phyloP scores from a whole-genome alignment of 2,329 filamentous ascomycete genomes.

The Claviceps humidiphila region DNA sequence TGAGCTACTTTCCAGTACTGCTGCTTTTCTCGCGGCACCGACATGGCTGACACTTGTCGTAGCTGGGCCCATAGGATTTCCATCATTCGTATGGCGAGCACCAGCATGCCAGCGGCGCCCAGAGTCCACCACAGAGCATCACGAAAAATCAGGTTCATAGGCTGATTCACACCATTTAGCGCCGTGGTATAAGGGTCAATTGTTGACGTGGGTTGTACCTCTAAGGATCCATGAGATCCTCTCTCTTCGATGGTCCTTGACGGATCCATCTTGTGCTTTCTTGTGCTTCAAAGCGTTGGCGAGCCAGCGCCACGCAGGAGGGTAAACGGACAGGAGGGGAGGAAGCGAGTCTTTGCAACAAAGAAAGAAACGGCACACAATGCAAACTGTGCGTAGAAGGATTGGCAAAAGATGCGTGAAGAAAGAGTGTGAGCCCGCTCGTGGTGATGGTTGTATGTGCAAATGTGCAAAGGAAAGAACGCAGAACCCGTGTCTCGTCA shows the following conservation, averaged over 20 bases:
- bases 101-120: slow-evolving; percentile 39
- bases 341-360: neutral
- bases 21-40: slow-evolving; percentile 35
- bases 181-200: slow-evolving; percentile 42
- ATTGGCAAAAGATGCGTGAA: neutral
- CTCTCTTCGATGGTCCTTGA: slow-evolving; percentile 19
- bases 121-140: slow-evolving; percentile 48
- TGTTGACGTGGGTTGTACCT: slow-evolving; percentile 28
- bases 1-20: slow-evolving; percentile 45
- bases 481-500: neutral
- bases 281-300: slow-evolving; percentile 7
- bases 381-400: neutral
- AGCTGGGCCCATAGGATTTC: slow-evolving; percentile 43
- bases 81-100: slow-evolving; percentile 39
- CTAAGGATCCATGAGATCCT: slow-evolving; percentile 14
- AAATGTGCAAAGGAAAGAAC: neutral
- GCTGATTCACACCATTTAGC: slow-evolving; percentile 48
- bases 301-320: slow-evolving; percentile 9
- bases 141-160: slow-evolving; percentile 42
- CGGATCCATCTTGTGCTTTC: slow-evolving; percentile 18
- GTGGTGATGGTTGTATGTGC: neutral
- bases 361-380: neutral
- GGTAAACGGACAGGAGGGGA: neutral
- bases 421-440: neutral
- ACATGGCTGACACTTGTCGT: slow-evolving; percentile 47